Base-by-base conservation (phyloP, 208 protist species). In the Leishmania major region DNA sequence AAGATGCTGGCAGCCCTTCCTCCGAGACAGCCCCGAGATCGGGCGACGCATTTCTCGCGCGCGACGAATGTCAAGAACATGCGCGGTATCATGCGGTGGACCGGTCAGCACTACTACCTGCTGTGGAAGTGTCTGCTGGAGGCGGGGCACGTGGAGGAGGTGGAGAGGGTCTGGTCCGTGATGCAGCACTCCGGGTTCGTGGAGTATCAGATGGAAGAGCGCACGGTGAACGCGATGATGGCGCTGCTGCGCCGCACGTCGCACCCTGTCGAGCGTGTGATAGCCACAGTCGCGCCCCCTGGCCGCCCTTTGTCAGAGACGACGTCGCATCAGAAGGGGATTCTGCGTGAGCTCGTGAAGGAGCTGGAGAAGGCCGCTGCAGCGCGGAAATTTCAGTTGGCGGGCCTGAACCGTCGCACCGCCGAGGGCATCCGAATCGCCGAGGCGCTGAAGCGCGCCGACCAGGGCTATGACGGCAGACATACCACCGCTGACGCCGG, bases 181-280 rank as follows among this genome's bases (percentile, higher is more conserved):
- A 91, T 96, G 86, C 90, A 91, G 79, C 74, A 84, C 10, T 93
- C 89, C 76, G 94, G 94, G 19, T 91, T 94, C 77, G 77, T 91
- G 7, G 87, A 93, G 22, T 90, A 88, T 83, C 88, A 89, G 28
- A 82, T 97, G 78, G 82, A 96, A 47, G 82, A 84, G 69, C 85
- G 76, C 4, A 91, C 86, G n/a, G 73, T 90, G 17, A 96, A 96
- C 75, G 31, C 84, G 10, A 77, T 94, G 40, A 91, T 96, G 51
- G 57, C 81, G n/a, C 78, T 96, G 49, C 76, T 91, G 31, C 90
- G 84, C 2, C 81, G 82, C 49, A 81, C 78, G 0, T 78, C 82
- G 3, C 3, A n/a, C 6, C 13, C 66, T 2, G 55, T 60, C 22
- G 86, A 86, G 79, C 15, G 79, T 13, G 43, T 85, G 57, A 71